Conservation (phyloP, 2,329 filamentous ascomycete genomes). For the Corinectria fuckeliana region DNA sequence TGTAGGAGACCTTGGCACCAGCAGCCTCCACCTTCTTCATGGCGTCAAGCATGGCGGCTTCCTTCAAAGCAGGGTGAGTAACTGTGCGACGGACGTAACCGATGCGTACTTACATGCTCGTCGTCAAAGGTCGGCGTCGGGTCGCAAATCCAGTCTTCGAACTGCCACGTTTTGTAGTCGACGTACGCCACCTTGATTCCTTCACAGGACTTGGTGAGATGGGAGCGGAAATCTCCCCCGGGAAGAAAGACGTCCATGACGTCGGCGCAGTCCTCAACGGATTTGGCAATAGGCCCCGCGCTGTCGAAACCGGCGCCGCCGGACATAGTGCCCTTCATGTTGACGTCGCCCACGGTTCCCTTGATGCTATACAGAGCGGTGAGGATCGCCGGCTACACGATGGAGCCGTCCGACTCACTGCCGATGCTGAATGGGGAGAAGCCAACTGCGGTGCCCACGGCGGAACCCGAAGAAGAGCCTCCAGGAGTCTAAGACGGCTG, state of each 20-base stretch:
- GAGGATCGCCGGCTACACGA: slow-evolving; percentile 21
- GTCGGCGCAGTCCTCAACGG: slow-evolving; percentile 5
- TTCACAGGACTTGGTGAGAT: neutral
- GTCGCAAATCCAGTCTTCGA: neutral
- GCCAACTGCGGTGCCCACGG: slow-evolving; percentile 35
- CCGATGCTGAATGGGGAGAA: slow-evolving; percentile 37
- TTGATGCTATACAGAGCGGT: slow-evolving; percentile 34
- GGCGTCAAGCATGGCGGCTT: neutral
- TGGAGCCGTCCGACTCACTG: slow-evolving; percentile 39
- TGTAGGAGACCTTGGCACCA: slow-evolving; percentile 3
- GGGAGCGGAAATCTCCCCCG: neutral
- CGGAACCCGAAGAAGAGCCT: slow-evolving; percentile 39
- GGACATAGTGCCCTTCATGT: slow-evolving; percentile 4
- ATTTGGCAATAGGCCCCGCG: slow-evolving; percentile 11
- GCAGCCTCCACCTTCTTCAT: neutral
- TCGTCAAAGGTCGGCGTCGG: neutral
- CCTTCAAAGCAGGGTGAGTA: neutral
- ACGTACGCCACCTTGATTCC: slow-evolving; percentile 1
- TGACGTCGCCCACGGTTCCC: slow-evolving; percentile 16
- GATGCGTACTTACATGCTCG: neutral
- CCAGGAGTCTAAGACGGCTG: slow-evolving; percentile 27
- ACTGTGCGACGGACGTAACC: neutral
- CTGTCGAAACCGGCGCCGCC: slow-evolving; percentile 1
- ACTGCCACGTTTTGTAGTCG: slow-evolving; percentile 10
- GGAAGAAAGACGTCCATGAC: slow-evolving; percentile 4